Conservation (phyloP, 2,329 filamentous ascomycete genomes). For the Xylaria sp. region DNA sequence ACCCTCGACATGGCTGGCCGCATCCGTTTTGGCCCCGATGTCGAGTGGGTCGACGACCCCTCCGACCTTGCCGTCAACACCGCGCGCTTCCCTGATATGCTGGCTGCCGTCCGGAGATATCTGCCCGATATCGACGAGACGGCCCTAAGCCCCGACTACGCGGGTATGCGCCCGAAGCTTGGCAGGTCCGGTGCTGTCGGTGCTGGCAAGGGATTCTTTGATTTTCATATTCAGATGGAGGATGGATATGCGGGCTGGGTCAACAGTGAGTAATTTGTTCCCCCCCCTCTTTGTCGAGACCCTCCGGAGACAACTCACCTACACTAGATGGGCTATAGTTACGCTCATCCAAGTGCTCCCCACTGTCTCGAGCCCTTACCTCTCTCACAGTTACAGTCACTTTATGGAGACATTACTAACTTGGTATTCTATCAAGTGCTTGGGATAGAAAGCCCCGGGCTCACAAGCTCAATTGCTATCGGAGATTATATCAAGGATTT, state of each 20-base stretch:
- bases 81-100: constrained; percentile 66
- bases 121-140: constrained; percentile 73
- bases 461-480: constrained; percentile 87
- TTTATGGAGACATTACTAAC: not conserved
- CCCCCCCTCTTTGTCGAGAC: not conserved
- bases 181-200: constrained; percentile 63
- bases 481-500: constrained; percentile 71
- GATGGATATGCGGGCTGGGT: constrained; percentile 82
- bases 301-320: not conserved
- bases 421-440: constrained; percentile 53
- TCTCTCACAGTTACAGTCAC: not conserved
- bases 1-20: constrained; percentile 87
- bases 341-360: too few species aligned
- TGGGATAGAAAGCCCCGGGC: constrained; percentile 90
- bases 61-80: constrained; percentile 71
- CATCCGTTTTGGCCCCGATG: constrained; percentile 90
- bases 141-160: constrained; percentile 80
- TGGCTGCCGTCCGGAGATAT: constrained; percentile 78
- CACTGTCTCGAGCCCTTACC: not conserved
- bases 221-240: constrained; percentile 82
- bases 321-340: not conserved
- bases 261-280: constrained; percentile 54
- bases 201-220: constrained; percentile 72
- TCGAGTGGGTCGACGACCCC: constrained; percentile 84
- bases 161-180: constrained; percentile 89